A percentile compares a stretch with the other conserved stretches of the same genome.
phyloP scores from a whole-genome alignment of 2,329 filamentous ascomycete species.

The Sporothrix globosa region DNA sequence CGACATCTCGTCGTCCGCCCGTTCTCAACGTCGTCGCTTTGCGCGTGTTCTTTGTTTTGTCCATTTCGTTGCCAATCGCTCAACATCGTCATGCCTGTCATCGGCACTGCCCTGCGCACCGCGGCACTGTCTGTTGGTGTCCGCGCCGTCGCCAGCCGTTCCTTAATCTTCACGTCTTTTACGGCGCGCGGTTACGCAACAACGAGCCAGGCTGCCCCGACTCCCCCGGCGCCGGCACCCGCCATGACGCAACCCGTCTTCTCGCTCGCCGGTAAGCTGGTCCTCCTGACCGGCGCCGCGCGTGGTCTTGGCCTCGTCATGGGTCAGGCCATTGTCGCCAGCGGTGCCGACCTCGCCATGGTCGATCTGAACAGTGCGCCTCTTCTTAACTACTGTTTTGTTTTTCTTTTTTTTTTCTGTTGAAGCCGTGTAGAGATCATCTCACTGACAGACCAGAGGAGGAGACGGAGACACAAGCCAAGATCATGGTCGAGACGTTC shows the following conservation, averaged over 20 bases:
- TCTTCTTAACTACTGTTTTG: background rate
- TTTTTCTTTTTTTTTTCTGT: background rate
- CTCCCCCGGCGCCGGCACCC: slow-evolving; percentile 63
- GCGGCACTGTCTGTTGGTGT: background rate
- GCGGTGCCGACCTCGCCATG: slow-evolving; percentile 85
- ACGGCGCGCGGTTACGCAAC: background rate
- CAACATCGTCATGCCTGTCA: background rate
- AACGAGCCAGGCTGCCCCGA: background rate
- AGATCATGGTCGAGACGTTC: slow-evolving; percentile 74
- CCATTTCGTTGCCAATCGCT: background rate
- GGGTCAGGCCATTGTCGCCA: slow-evolving; percentile 86
- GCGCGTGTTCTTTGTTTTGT: background rate
- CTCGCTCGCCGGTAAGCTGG: slow-evolving; percentile 81
- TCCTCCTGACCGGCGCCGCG: slow-evolving; percentile 86
- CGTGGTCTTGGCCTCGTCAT: slow-evolving; percentile 89
- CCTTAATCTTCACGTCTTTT: background rate
- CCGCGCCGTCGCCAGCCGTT: slow-evolving; percentile 3
- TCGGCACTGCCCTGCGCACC: slow-evolving; percentile 1
- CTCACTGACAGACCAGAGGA: slow-evolving; percentile 70
- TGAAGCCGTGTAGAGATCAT: background rate
- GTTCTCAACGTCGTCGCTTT: too few species aligned
- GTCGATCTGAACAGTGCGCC: slow-evolving; percentile 83
- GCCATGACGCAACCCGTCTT: slow-evolving; percentile 65
- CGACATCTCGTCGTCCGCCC: background rate
- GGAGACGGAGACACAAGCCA: slow-evolving; percentile 77